Base-by-base conservation (phyloP, 768 basidiomycete species). In the Kwoniella bestiolae region DNA sequence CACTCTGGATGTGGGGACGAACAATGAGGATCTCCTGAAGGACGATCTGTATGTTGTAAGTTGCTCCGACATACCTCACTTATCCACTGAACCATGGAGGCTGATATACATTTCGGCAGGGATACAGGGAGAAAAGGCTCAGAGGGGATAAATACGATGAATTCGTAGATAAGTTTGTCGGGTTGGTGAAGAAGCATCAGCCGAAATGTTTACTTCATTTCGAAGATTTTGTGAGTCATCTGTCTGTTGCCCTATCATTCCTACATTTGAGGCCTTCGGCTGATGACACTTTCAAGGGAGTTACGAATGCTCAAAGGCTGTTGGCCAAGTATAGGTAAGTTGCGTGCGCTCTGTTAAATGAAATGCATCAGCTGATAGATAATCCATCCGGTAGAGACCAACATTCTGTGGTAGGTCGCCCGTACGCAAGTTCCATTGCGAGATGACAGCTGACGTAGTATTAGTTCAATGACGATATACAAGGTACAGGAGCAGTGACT, bases 141-240 rank as follows among this genome's bases (percentile, higher is more conserved):
- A 83, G 87, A 38, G 92, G 92, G 9, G 82, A 88, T 53, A 84
- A 85, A 18, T 94, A 94, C 69, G 89, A 92, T 75, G 76, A 83
- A 47, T 93, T 94, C 71, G 83, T 92, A 3, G 89, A 92, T 83
- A 87, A 86, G 86, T 91, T 93, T 72, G 87, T 92, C 3, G 88
- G 89, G 68, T 83, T 92, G 11, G 87, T 92, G 6, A 85, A 87
- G 50, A 91, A 91, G 76, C 79, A 91, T 75, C 85, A 86, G 67
- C 89, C 89, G 0, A 82, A 85, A 62, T 82, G 85, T 74, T 83
- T 92, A 3, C 82, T 83, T 3, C 91, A 94, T 76, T 92, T 93
- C 60, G 91, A 94, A 75, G 91, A 93, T 72, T 92, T 92, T 66
- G 91, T 77, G 47, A 67, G 75, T 68, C 28, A 25, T 14, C 46